Evolutionary conservation across 73 alveolate species (phyloP), one percentile per base, ranked within the genome.

Genomic region (Paramecium primaurelia): DNA sequence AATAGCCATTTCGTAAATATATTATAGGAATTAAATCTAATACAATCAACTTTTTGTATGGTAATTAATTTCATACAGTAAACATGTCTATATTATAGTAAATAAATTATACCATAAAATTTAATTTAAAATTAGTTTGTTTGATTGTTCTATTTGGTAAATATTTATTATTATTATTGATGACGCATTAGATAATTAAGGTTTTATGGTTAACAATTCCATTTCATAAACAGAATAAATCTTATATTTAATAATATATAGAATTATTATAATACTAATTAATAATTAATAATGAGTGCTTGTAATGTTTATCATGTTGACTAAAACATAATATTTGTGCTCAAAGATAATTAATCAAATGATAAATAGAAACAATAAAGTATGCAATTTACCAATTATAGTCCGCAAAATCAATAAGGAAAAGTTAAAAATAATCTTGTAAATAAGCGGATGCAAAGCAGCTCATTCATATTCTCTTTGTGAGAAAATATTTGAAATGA

Each of bases 361-460:
- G 71, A 49, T 44, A 22, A 36, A 73, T 73, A 32, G n/a, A 73
- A 73, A 18, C 87, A 73, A 73, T 30, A 73, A 40, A 37, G 87
- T 73, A 73, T 36, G 4, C 58, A 12, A 34, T 40, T 80, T 40
- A 45, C 49, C 10, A 80, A 45, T 12, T 47, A 38, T 26, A 80
- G 91, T 45, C 51, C 47, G 73, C 30, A 80, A 80, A 47, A 80
- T 80, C 25, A 80, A 80, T 47, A 80, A 80, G 58, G 91, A 80
- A 49, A 80, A 80, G 58, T 47, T 80, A 26, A 80, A 80, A 49
- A 80, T 80, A 80, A 80, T 80, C 51, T 49, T 80, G 75, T 18
- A 80, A 47, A 80, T 80, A 45, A 45, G 77, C 58, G 91, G 91
- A 80, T 80, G 91, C 34, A 80, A 80, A 49, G 77, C 91, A 25